These are phyloP conservation scores for Hyaloperonospora arabidopsidis DNA, from an alignment of 352 stramenopile genomes.

Conservation along the genomic window DNA sequence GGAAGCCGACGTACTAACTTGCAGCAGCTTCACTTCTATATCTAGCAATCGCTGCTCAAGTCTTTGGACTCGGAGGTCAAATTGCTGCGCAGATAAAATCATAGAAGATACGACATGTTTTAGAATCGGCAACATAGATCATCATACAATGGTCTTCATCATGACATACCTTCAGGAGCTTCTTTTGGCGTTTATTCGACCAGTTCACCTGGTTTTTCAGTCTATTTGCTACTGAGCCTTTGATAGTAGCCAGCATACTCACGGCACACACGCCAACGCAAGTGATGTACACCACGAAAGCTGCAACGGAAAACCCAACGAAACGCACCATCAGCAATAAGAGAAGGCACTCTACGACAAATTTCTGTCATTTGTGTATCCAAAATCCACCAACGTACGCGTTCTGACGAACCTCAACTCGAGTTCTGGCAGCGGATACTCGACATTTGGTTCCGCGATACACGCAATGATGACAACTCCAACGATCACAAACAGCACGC, in stretches of 20 bases:
- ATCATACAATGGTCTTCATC: background rate
- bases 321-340: background rate
- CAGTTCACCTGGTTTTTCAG: slow-evolving; percentile 82
- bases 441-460: slow-evolving; percentile 77
- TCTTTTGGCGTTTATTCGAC: slow-evolving; percentile 74
- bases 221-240: slow-evolving; percentile 74
- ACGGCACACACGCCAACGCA: slow-evolving; percentile 63
- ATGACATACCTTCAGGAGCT: slow-evolving; percentile 53
- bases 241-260: slow-evolving; percentile 85
- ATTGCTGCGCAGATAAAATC: slow-evolving; percentile 26
- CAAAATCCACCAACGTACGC: slow-evolving; percentile 27
- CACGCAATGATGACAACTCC: slow-evolving; percentile 83
- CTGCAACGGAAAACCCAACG: slow-evolving; percentile 19
- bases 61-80: slow-evolving; percentile 55
- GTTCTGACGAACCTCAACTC: slow-evolving; percentile 72
- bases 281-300: slow-evolving; percentile 75
- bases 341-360: background rate
- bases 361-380: too few relatives aligned
- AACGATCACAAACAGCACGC: slow-evolving; percentile 80
- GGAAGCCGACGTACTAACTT: slow-evolving; percentile 24
- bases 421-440: slow-evolving; percentile 81
- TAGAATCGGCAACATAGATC: background rate
- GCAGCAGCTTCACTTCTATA: slow-evolving; percentile 57
- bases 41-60: slow-evolving; percentile 58
- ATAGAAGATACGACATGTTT: slow-evolving; percentile 2